Evolutionary conservation across 2,329 filamentous ascomycete genomes (phyloP).

Genomic region (Sclerotinia borealis): DNA sequence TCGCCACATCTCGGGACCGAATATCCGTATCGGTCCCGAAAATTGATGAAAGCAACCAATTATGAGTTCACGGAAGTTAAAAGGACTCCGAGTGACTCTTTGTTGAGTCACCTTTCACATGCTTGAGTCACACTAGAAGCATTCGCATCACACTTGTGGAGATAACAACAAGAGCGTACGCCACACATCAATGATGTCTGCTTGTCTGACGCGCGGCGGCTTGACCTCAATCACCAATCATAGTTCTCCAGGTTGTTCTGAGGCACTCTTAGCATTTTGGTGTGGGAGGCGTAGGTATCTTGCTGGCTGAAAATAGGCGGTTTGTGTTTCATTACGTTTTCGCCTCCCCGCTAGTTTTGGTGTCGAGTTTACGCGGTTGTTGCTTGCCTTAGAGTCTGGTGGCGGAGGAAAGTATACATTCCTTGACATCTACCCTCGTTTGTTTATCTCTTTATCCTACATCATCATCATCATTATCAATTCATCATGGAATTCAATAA

Average conservation of each 20-base stretch:
- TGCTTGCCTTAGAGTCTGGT: slow-evolving; percentile 5
- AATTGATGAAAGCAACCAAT: background rate
- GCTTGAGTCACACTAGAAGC: background rate
- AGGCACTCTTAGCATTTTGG: background rate
- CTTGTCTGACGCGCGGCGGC: slow-evolving; percentile 3
- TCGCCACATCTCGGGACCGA: background rate
- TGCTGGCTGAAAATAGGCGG: slow-evolving; percentile 1
- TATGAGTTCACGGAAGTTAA: background rate
- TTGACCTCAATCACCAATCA: slow-evolving; percentile 3
- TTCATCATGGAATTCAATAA: slow-evolving; percentile 29
- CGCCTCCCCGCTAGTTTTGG: slow-evolving; percentile 4
- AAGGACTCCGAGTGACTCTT: background rate
- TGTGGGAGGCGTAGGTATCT: background rate
- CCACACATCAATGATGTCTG: background rate
- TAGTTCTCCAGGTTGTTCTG: background rate
- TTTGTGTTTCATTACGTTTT: background rate
- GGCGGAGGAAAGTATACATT: slow-evolving; percentile 7
- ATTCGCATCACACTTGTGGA: background rate
- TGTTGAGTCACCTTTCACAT: background rate
- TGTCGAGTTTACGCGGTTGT: background rate
- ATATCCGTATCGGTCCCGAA: background rate
- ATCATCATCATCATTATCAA: slow-evolving; percentile 13
- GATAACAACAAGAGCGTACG: background rate
- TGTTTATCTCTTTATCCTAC: background rate
- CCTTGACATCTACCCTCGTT: background rate